phyloP scores from a whole-genome alignment of 768 basidiomycete species.

The Phanerochaete carnosa region DNA sequence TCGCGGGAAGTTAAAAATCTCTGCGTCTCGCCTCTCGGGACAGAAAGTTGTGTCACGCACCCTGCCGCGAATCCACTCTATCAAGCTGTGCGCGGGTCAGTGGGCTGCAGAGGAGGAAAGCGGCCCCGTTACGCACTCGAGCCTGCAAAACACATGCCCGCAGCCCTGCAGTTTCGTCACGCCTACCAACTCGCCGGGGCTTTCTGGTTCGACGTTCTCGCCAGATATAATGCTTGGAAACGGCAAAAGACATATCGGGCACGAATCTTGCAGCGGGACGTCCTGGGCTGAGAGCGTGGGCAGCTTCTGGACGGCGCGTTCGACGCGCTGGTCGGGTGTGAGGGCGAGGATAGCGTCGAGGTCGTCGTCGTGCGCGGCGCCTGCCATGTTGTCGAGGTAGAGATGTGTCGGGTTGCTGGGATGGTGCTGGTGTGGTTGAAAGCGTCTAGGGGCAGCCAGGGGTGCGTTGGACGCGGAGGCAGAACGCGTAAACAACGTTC shows the following conservation, averaged over 20 bases:
- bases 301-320: slow-evolving; percentile 38
- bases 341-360: slow-evolving; percentile 13
- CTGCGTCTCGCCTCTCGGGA: neutral
- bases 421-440: neutral
- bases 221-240: slow-evolving; percentile 41
- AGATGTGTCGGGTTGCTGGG: neutral
- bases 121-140: slow-evolving; percentile 46
- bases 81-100: slow-evolving; percentile 37
- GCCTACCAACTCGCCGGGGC: slow-evolving; percentile 25
- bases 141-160: slow-evolving; percentile 65
- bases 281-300: slow-evolving; percentile 38
- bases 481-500: slow-evolving; percentile 30
- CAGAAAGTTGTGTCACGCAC: slow-evolving; percentile 34
- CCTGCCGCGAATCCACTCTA: slow-evolving; percentile 61
- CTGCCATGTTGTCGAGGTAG: slow-evolving; percentile 2
- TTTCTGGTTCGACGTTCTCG: slow-evolving; percentile 8
- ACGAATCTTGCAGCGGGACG: slow-evolving; percentile 49
- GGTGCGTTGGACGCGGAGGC: neutral
- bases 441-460: neutral
- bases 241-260: slow-evolving; percentile 62
- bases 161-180: slow-evolving; percentile 58
- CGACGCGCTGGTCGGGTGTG: slow-evolving; percentile 28
- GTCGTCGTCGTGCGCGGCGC: slow-evolving; percentile 1
- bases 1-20: neutral
- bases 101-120: neutral